Evolutionary conservation across 2,329 filamentous ascomycete genomes (phyloP).

Genomic region (Exophiala bonariae): DNA sequence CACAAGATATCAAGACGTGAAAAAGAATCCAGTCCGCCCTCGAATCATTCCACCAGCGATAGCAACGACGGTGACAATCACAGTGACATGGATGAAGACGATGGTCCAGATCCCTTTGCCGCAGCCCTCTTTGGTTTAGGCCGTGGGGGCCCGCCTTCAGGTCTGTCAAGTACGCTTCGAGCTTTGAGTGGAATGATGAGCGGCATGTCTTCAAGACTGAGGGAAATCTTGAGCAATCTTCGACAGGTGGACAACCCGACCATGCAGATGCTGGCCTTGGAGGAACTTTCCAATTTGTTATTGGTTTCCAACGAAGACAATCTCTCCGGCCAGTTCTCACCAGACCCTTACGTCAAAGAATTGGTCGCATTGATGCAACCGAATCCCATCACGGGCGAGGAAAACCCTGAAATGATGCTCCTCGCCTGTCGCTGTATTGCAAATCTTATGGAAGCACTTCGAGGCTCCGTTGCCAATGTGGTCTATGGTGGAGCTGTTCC

Average conservation of each 20-base stretch:
- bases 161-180: conserved; percentile 76
- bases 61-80: conserved; percentile 63
- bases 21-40: conserved; percentile 47
- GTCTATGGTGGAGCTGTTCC: conserved; percentile 97
- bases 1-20: conserved; percentile 40
- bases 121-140: conserved; percentile 65
- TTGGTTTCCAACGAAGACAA: conserved; percentile 97
- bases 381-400: conserved; percentile 74
- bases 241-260: conserved; percentile 82
- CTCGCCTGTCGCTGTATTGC: conserved; percentile 92
- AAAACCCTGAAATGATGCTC: conserved; percentile 96
- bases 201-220: conserved; percentile 74
- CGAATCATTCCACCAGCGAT: conserved; percentile 58
- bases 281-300: conserved; percentile 89
- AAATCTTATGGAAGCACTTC: conserved; percentile 95
- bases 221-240: conserved; percentile 74
- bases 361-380: conserved; percentile 89
- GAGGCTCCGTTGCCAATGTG: conserved; percentile 88
- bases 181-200: conserved; percentile 91
- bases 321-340: conserved; percentile 88
- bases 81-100: conserved; percentile 57
- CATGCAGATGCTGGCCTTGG: conserved; percentile 84
- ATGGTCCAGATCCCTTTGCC: conserved; percentile 62
- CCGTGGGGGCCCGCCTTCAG: conserved; percentile 60
- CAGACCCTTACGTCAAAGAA: conserved; percentile 94